These are phyloP conservation scores for Nannochloropsis gaditana DNA, from an alignment of 108 stramenopile genomes.

Conservation along the genomic window DNA sequence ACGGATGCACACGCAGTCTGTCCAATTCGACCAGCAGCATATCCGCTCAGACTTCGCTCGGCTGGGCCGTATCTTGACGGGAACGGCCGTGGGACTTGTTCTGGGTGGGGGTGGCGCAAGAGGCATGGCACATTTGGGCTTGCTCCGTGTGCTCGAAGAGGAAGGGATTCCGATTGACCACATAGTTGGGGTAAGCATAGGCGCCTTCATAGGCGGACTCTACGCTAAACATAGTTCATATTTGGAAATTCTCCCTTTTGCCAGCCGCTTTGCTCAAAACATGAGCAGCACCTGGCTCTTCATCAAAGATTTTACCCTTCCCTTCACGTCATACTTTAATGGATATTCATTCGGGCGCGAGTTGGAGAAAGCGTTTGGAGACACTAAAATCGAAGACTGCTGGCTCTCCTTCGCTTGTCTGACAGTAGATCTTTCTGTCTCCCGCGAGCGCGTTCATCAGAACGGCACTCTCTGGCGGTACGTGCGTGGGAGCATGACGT, in stretches of 20 bases:
- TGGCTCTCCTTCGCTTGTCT: constrained; percentile 61
- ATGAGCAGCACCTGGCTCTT: constrained; percentile 14
- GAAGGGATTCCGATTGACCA: constrained; percentile 41
- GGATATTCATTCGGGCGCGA: constrained; percentile 56
- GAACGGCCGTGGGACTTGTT: constrained; percentile 41
- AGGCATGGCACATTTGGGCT: constrained; percentile 44
- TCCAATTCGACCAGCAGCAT: not conserved
- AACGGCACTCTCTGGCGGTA: constrained; percentile 60
- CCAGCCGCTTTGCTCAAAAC: not conserved
- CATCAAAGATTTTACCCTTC: constrained; percentile 36
- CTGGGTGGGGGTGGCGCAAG: constrained; percentile 48
- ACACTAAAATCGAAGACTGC: constrained; percentile 58
- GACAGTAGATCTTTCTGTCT: constrained; percentile 52
- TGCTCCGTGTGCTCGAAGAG: constrained; percentile 40
- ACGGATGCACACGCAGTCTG: constrained; percentile 15
- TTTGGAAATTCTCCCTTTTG: not conserved
- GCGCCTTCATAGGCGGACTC: constrained; percentile 43
- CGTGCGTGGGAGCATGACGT: constrained; percentile 61
- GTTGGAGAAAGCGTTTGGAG: constrained; percentile 51
- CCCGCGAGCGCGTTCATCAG: constrained; percentile 34
- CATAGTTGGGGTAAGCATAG: constrained; percentile 43
- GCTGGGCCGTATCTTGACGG: constrained; percentile 31
- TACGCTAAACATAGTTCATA: constrained; percentile 25
- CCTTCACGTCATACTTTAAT: constrained; percentile 39
- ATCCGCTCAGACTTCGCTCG: constrained; percentile 27